Conservation (phyloP, 2,329 filamentous ascomycete genomes). For the Clonostachys byssicola region DNA sequence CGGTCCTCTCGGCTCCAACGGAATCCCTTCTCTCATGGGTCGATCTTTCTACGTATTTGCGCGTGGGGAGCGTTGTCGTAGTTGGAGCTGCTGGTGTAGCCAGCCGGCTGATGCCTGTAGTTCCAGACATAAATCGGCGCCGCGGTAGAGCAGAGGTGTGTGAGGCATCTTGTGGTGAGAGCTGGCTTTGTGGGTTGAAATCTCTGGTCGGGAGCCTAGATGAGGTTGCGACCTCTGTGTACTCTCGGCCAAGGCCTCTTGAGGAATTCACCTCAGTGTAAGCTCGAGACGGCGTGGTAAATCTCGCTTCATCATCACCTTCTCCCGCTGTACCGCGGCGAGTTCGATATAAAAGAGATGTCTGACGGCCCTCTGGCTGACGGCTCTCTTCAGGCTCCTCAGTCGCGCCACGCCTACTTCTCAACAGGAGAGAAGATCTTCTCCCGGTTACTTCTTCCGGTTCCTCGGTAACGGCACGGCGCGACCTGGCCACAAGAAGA, state of each 20-base stretch:
- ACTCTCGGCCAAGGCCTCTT: constrained; percentile 19
- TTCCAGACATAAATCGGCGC: constrained; percentile 46
- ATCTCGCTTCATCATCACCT: constrained; percentile 43
- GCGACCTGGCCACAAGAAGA: constrained; percentile 38
- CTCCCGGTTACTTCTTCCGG: constrained; percentile 38
- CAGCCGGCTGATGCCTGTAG: constrained; percentile 39
- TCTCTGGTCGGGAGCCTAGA: constrained; percentile 15
- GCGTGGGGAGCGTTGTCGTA: constrained; percentile 26
- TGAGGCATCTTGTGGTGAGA: constrained; percentile 21
- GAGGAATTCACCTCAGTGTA: constrained; percentile 47
- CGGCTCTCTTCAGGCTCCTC: constrained; percentile 43
- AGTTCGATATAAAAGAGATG: constrained; percentile 37
- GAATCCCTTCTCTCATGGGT: constrained; percentile 1
- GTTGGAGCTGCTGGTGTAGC: constrained; percentile 22
- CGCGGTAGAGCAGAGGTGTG: constrained; percentile 44
- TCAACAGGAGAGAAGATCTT: constrained; percentile 41
- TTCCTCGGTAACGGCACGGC: constrained; percentile 44
- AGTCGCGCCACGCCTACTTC: constrained; percentile 37
- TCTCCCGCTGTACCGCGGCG: constrained; percentile 41
- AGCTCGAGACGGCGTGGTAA: constrained; percentile 55
- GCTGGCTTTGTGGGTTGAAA: constrained; percentile 16
- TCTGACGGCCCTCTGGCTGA: constrained; percentile 29
- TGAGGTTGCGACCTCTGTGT: constrained; percentile 4
- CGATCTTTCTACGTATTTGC: constrained; percentile 45
- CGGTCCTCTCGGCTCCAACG: not conserved